Base-by-base conservation (phyloP, 345 rosid genomes). In the Dovyalis caffra region DNA sequence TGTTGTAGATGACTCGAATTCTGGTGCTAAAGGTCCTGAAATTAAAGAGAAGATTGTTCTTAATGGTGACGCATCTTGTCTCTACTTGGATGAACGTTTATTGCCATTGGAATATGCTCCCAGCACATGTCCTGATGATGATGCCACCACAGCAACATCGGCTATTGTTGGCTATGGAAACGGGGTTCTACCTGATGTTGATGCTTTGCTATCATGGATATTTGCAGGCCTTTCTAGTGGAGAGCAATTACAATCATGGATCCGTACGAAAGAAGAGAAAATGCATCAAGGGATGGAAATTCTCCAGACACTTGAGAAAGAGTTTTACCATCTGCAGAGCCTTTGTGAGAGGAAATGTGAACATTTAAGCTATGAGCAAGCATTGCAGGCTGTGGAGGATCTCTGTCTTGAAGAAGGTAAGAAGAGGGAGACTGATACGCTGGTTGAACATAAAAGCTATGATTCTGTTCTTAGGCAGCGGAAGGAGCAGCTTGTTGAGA, bases 291-390 rank as follows among this genome's bases (percentile, higher is more conserved):
- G 94, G 79, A 70, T 81, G 77, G 95, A 93, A 81, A 90, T 87
- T 67, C 86, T 95, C 79, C 85, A 86, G 83, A 81, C 78, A 64
- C 95, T 95, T 70, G 93, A 91, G 83, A 91, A 95, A 75, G 99
- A 93, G 77, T 85, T 87, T 82, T 76, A 76, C 86, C 86, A 87
- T 77, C 85, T 95, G 70, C 91, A 91, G 86, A 87, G 78, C 83
- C 88, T 95, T 38, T 91, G 95, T 62, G 96, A 93, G 84, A 88
- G 91, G 75, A 95, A 95, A 83, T 83, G 85, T 74, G 90, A 89
- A 70, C 93, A 86, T 77, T 77, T 95, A 78, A 89, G 88, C 83
- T 91, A 89, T 43, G 93, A 91, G 83, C 95, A 88, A 83, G 92
- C 93, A 49, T 80, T 95, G 90, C 98, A 91, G 84, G 82, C 86